phyloP scores from a whole-genome alignment of 495 filamentous ascomycete genomes.

The Neurospora sp. region DNA sequence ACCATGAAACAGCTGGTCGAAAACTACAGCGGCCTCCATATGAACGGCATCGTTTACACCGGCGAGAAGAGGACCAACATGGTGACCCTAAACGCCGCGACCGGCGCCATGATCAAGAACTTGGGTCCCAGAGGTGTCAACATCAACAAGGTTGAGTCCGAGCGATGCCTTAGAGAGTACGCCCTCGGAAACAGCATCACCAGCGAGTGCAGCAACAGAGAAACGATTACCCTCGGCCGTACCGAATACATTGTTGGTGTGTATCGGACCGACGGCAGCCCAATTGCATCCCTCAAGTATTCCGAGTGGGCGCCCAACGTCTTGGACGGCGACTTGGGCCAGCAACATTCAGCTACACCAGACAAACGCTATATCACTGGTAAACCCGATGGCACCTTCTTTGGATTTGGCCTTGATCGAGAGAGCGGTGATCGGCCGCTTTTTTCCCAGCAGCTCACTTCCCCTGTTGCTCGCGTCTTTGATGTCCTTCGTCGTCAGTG shows the following conservation, averaged over 20 bases:
- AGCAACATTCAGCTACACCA: conserved; percentile 67
- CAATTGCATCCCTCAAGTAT: conserved; percentile 83
- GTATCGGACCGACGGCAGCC: conserved; percentile 62
- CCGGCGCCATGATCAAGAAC: conserved; percentile 55
- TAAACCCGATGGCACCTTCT: conserved; percentile 75
- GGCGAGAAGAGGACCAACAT: conserved; percentile 84
- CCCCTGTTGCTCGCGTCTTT: conserved; percentile 83
- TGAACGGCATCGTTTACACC: conserved; percentile 72
- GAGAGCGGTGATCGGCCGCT: conserved; percentile 22
- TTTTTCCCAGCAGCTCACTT: conserved; percentile 56
- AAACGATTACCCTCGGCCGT: conserved; percentile 67
- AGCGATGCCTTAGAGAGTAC: conserved; percentile 49
- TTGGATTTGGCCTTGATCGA: conserved; percentile 63
- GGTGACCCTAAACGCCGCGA: conserved; percentile 78
- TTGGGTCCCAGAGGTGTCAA: conserved; percentile 35
- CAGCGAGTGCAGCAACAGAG: conserved; percentile 61
- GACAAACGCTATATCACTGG: conserved; percentile 85
- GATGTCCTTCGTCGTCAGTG: conserved; percentile 70
- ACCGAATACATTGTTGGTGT: conserved; percentile 85
- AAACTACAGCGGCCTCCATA: conserved; percentile 54
- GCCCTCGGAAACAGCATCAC: conserved; percentile 52
- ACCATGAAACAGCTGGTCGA: conserved; percentile 79
- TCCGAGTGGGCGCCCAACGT: conserved; percentile 95
- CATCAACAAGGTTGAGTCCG: conserved; percentile 35
- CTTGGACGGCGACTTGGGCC: conserved; percentile 75